A percentile compares a stretch with the other conserved stretches of the same genome.
phyloP scores from a whole-genome alignment of 2,329 filamentous ascomycete species.

The Epichloe sylvatica region DNA sequence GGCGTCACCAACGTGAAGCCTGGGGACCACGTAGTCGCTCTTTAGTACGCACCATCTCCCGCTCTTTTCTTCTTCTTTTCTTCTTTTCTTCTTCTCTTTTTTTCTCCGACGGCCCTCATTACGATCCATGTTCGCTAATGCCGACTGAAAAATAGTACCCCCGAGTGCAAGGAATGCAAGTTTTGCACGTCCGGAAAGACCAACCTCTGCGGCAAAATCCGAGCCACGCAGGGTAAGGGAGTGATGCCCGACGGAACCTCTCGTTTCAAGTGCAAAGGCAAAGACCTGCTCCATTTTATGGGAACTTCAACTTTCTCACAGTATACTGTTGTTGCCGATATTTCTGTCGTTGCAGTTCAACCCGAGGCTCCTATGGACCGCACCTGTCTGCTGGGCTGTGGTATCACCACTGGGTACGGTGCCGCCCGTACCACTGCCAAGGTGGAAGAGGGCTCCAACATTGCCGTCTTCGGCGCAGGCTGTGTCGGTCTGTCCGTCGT shows the following conservation, averaged over 20 bases:
- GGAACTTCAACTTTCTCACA: constrained; percentile 97
- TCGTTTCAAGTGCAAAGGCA: constrained; percentile 87
- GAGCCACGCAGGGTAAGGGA: constrained; percentile 87
- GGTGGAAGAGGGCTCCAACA: constrained; percentile 76
- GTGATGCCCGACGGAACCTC: constrained; percentile 96
- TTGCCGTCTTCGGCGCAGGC: constrained; percentile 88
- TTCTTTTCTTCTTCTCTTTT: too few relatives aligned
- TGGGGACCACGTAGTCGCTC: constrained; percentile 80
- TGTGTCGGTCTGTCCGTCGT: constrained; percentile 93
- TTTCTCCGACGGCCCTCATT: too few relatives aligned
- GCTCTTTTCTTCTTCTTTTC: background rate
- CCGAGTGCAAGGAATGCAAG: constrained; percentile 95
- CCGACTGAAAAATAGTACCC: constrained; percentile 47
- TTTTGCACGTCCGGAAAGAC: constrained; percentile 99
- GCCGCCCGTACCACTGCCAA: constrained; percentile 87
- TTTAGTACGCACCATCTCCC: constrained; percentile 48
- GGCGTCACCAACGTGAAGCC: constrained; percentile 89
- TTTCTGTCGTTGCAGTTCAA: constrained; percentile 90
- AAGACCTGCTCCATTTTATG: constrained; percentile 97
- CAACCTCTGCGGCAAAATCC: constrained; percentile 97
- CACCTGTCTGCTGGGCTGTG: constrained; percentile 89
- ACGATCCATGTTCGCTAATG: background rate
- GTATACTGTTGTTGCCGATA: constrained; percentile 96
- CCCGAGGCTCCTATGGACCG: constrained; percentile 86
- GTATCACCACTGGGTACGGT: constrained; percentile 97